Evolutionary conservation across 164 flowering plant species (phyloP), one percentile per base, ranked within the genome.

Genomic region (Liquidambar formosana): DNA sequence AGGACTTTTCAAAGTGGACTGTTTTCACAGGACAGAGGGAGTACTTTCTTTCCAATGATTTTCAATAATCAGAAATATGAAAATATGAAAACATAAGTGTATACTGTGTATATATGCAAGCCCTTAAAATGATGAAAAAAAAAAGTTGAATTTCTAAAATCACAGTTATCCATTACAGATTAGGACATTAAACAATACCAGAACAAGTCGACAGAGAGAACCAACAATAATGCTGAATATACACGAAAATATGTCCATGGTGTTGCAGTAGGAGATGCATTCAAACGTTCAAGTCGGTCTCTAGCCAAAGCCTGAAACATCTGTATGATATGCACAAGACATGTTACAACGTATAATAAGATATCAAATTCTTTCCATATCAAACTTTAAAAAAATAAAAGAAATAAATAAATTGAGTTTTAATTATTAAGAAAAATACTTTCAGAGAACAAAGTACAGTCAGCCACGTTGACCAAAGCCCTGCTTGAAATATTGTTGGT

Each of bases 281-380:
- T 95, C 79, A 95, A 70, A 11, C 97, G 86, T 56, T 93, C 97
- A 70, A 93, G 97, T 43, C 99, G 86, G 63, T 95, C 99, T 77
- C 93, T 88, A 48, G 88, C 96, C 81, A 95, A 74, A 65, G 93
- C 93, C 84, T 95, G 96, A 80, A 95, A 95, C 96, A 93, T 91
- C 99, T 92, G 79, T n/a, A 60, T 13, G 63, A 43, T 56, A 79
- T 45, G 63, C 47, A 38, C 28, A 83, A 25, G 43, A 59, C 49
- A 48, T 59, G 27, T 76, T n/a, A 73, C 46, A 18, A 61, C 62
- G 53, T 28, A 51, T 54, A 18, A 41, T 15, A 49, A 47, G 6
- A 8, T 43, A 41, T 19, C 28, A 6, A n/a, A 49, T 19, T 16
- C 53, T 3, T n/a, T 6, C 18, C 45, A 38, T 3, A 11, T 51